A percentile compares a stretch with the other conserved stretches of the same genome.
These are phyloP conservation scores for Pseudocercospora fijiensis DNA, from an alignment of 2,329 filamentous ascomycete genomes.

Conservation along the genomic window DNA sequence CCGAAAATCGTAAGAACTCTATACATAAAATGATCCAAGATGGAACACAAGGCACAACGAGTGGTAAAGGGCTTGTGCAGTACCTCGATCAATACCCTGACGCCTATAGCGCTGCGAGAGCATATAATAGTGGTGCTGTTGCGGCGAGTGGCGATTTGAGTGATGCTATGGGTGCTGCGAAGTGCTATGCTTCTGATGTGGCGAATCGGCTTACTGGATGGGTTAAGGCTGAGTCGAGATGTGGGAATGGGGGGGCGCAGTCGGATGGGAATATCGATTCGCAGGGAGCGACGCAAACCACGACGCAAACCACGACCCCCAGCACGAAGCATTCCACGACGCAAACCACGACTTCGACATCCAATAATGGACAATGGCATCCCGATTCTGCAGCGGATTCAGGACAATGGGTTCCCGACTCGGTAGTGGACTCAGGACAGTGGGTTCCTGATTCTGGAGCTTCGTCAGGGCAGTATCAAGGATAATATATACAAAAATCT, in stretches of 20 bases:
- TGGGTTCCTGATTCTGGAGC: not conserved
- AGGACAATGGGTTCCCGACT: not conserved
- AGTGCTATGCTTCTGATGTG: constrained; percentile 54
- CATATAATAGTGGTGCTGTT: constrained; percentile 35
- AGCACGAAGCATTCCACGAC: too few species aligned
- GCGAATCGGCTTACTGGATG: constrained; percentile 51
- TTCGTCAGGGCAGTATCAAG: not conserved
- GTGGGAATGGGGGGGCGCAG: constrained; percentile 9
- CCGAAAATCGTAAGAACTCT: constrained; percentile 29
- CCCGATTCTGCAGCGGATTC: not conserved
- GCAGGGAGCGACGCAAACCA: not conserved
- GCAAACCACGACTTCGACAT: not conserved
- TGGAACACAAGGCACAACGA: constrained; percentile 21
- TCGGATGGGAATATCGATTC: not conserved
- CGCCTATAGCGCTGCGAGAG: constrained; percentile 40
- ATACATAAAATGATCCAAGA: constrained; percentile 23
- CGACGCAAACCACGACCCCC: not conserved
- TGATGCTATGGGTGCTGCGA: constrained; percentile 48
- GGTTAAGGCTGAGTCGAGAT: constrained; percentile 32
- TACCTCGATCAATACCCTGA: constrained; percentile 18
- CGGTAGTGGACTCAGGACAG: not conserved
- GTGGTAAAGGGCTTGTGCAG: constrained; percentile 20
- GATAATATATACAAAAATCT: not conserved
- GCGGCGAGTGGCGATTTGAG: constrained; percentile 41
- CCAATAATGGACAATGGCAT: not conserved